Conservation (phyloP, 1,139 yeast species). For the Taphrina pruni region DNA sequence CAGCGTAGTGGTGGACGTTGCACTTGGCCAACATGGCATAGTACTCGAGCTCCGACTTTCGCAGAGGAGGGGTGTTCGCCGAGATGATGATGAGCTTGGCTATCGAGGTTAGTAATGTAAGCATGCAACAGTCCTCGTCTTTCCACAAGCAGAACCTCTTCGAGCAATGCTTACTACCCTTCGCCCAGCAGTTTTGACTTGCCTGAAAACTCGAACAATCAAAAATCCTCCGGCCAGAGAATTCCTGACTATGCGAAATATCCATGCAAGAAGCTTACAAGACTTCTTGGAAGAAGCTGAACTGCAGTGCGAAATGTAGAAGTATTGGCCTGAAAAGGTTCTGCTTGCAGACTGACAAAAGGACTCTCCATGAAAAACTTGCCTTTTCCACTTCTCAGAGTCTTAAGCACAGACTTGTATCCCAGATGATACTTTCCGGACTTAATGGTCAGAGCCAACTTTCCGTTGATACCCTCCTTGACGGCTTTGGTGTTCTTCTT, state of each 20-base stretch:
- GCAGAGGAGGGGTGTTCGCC: slow-evolving; percentile 99
- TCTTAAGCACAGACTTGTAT: slow-evolving; percentile 98
- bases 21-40: slow-evolving; percentile 99
- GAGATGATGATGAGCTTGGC: slow-evolving; percentile 98
- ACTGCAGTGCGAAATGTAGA: too few species aligned
- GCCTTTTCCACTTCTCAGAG: slow-evolving; percentile 86
- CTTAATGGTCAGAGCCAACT: slow-evolving; percentile 96
- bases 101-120: background rate
- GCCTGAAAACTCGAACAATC: too few species aligned
- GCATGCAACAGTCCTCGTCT: background rate
- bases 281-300: too few species aligned
- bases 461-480: slow-evolving; percentile 72
- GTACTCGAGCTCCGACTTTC: slow-evolving; percentile 99
- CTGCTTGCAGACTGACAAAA: slow-evolving; percentile 15
- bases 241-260: too few species aligned
- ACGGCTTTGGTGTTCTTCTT: slow-evolving; percentile 32
- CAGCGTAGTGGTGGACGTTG: slow-evolving; percentile 92
- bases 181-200: too few species aligned
- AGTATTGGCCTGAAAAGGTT: background rate
- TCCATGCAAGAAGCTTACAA: too few species aligned
- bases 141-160: background rate
- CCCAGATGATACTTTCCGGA: slow-evolving; percentile 99
- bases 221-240: too few species aligned
- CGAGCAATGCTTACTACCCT: background rate
- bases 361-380: slow-evolving; percentile 39